Evolutionary conservation across 371 early-diverging fungal genomes (phyloP).

Genomic region (Synchytrium microbalum): DNA sequence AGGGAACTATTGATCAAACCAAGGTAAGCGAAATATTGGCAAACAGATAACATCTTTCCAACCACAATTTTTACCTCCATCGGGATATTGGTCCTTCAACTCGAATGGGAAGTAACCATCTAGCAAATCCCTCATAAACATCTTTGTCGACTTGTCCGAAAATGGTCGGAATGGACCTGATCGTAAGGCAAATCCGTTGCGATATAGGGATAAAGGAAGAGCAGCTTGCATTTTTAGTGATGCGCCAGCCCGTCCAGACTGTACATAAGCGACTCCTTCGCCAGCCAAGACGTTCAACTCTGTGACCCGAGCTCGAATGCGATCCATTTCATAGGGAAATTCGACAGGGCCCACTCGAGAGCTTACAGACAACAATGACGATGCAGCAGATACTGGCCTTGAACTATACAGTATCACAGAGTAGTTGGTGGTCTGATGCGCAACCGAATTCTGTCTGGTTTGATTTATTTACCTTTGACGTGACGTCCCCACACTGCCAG

Average conservation of each 20-base stretch:
- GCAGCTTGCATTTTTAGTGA: slow-evolving; percentile 11
- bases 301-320: slow-evolving; percentile 5
- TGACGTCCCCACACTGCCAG: neutral
- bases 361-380: neutral
- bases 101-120: slow-evolving; percentile 32
- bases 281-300: slow-evolving; percentile 17
- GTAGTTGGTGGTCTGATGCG: neutral
- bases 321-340: slow-evolving; percentile 13
- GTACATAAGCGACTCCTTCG: slow-evolving; percentile 10
- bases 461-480: neutral
- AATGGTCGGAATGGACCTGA: slow-evolving; percentile 15
- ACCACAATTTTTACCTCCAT: slow-evolving; percentile 14
- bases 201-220: slow-evolving; percentile 15
- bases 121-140: slow-evolving; percentile 23
- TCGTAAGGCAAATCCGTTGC: slow-evolving; percentile 21
- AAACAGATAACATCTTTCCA: neutral
- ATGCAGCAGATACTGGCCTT: slow-evolving; percentile 3
- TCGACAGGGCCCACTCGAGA: neutral
- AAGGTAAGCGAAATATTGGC: neutral
- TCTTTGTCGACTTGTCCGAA: slow-evolving; percentile 11
- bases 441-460: slow-evolving; percentile 1
- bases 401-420: neutral
- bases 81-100: slow-evolving; percentile 21
- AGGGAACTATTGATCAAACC: slow-evolving; percentile 7
- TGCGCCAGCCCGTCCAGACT: neutral